A percentile compares a stretch with the other conserved stretches of the same genome.
Evolutionary conservation across 305 asterid genomes (phyloP).

Genomic region (Solanum hybrid): DNA sequence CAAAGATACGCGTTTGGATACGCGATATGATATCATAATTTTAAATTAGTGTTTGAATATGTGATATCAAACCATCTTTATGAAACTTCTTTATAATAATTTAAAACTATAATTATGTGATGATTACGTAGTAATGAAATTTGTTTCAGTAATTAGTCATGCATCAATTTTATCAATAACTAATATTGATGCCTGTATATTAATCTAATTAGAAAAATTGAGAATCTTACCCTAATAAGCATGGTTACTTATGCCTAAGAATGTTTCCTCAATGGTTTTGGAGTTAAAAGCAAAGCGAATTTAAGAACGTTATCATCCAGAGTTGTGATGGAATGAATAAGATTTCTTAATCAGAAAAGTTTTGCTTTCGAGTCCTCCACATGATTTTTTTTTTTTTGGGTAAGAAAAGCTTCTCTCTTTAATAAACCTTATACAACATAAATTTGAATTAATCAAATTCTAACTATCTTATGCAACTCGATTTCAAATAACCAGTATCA

Average conservation of each 20-base stretch:
- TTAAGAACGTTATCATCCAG: background rate
- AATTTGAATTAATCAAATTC: background rate
- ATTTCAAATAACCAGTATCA: background rate
- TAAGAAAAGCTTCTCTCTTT: background rate
- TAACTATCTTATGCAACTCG: background rate
- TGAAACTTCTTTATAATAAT: background rate
- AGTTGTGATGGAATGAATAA: background rate
- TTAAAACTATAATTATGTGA: background rate
- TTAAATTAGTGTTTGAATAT: background rate
- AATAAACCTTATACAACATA: background rate
- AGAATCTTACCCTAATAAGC: background rate
- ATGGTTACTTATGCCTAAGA: background rate
- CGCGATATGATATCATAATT: background rate
- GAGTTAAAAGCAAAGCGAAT: background rate
- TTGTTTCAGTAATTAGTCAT: background rate
- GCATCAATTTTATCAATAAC: background rate
- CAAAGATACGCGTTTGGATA: background rate
- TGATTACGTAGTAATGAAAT: background rate
- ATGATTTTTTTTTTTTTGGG: background rate
- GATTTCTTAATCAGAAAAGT: background rate
- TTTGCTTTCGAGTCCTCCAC: background rate
- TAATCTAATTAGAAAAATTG: background rate
- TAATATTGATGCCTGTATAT: background rate
- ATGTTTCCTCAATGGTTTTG: background rate
- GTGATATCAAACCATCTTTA: background rate